phyloP scores from a whole-genome alignment of 257 asterid species.

The Scutellaria galericulata region DNA sequence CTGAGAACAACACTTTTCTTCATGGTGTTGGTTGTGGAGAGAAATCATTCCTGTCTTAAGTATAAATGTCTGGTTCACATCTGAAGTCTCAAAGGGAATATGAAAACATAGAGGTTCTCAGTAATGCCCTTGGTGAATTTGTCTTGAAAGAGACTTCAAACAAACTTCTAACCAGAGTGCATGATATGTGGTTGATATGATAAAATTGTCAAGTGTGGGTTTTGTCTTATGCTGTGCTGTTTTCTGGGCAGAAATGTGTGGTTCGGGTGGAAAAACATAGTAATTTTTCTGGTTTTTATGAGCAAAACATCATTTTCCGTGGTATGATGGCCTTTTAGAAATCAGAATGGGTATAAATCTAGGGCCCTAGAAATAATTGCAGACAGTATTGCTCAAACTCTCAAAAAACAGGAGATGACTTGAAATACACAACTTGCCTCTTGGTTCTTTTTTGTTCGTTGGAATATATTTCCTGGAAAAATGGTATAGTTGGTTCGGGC shows the following conservation, averaged over 20 bases:
- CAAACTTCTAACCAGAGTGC: not conserved
- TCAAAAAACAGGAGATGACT: not conserved
- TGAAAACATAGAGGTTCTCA: not conserved
- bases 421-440: not conserved
- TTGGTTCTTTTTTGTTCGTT: not conserved
- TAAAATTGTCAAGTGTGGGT: conserved; percentile 1
- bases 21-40: no score
- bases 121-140: not conserved
- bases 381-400: not conserved
- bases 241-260: not conserved
- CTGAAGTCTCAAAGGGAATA: not conserved
- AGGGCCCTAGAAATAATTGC: not conserved
- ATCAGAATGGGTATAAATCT: not conserved
- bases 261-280: not conserved
- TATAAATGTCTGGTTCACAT: no score
- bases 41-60: no score
- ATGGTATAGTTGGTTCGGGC: not conserved
- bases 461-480: not conserved
- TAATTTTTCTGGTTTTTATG: not conserved
- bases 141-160: not conserved
- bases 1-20: no score
- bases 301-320: conserved; percentile 6
- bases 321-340: not conserved
- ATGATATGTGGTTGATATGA: not conserved
- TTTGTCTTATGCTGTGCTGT: not conserved